Evolutionary conservation across 148 eudicot genomes (phyloP).

Genomic region (Dianthus caryophyllus): DNA sequence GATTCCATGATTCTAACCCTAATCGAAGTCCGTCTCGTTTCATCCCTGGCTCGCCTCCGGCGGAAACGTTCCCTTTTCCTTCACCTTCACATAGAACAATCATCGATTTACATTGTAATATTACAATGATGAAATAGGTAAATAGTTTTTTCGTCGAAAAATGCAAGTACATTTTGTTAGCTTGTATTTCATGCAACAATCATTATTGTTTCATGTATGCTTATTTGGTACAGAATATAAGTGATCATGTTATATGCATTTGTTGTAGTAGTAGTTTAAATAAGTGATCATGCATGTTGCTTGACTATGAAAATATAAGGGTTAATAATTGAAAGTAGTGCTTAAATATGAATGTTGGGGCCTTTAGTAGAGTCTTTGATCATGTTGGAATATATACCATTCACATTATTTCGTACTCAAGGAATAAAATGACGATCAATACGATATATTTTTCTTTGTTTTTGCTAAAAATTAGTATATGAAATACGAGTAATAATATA

Average conservation of each 20-base stretch:
- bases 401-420: neutral
- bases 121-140: neutral
- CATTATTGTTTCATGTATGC: neutral
- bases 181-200: neutral
- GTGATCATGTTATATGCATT: neutral
- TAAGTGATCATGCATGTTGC: neutral
- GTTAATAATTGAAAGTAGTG: neutral
- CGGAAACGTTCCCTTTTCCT: slow-evolving; percentile 21
- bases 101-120: neutral
- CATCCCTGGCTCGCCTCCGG: slow-evolving; percentile 36
- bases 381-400: slow-evolving; percentile 13
- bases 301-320: slow-evolving; percentile 1
- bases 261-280: neutral
- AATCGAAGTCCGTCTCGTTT: slow-evolving; percentile 36
- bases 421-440: too few relatives aligned
- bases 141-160: neutral
- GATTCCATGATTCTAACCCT: slow-evolving; percentile 50
- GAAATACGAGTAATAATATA: too few relatives aligned
- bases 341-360: neutral
- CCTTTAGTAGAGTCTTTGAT: slow-evolving; percentile 3
- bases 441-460: too few relatives aligned
- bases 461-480: too few relatives aligned
- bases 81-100: neutral
- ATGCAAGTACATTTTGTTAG: slow-evolving; percentile 9
- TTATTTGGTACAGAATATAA: neutral